Base-by-base conservation (phyloP, 164 flowering plant species). In the Cinnamomum micranthum region DNA sequence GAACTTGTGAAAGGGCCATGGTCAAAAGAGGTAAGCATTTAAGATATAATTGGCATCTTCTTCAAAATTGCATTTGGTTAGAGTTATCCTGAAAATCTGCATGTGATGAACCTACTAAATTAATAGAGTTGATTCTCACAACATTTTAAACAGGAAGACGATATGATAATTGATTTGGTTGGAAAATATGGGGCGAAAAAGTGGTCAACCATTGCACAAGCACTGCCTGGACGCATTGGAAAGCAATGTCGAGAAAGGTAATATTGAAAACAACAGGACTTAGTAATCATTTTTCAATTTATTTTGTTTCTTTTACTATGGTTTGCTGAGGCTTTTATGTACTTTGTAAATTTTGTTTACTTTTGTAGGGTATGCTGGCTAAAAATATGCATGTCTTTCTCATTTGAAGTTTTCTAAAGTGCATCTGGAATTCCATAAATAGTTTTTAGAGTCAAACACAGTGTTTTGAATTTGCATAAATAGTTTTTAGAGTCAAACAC, bases 181-280 rank as follows among this genome's bases (percentile, higher is more conserved):
- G 70, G 77, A 6, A 84, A 79, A 76, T 76, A 75, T 71, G 87
- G 89, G 33, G 79, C 83, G 3, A 83, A 76, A 64, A 87, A 85
- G 71, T 87, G 90, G 90, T 84, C 87, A 52, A 80, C 83, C 47
- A 83, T 87, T 41, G 88, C 90, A 23, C 83, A 85, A 75, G 84
- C 82, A n/a, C 72, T 87, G 50, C 88, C 90, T 68, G 87, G 90
- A 67, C 85, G 88, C 64, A 87, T 87, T 55, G 90, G 90, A 60
- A 87, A 87, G 80, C 90, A 87, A 73, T 87, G 90, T 31, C 81
- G 90, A 33, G 90, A 87, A 80, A 84, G 90, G 90, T 87, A 79
- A 50, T 25, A 13, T 50, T 71, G 11, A 62, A 50, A 75, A 25
- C 52, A 41, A 14, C 28, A 14, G 69, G 13, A 67, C n/a, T 67